Evolutionary conservation across 2,329 filamentous ascomycete genomes (phyloP).

Genomic region (Trichoderma sp.): DNA sequence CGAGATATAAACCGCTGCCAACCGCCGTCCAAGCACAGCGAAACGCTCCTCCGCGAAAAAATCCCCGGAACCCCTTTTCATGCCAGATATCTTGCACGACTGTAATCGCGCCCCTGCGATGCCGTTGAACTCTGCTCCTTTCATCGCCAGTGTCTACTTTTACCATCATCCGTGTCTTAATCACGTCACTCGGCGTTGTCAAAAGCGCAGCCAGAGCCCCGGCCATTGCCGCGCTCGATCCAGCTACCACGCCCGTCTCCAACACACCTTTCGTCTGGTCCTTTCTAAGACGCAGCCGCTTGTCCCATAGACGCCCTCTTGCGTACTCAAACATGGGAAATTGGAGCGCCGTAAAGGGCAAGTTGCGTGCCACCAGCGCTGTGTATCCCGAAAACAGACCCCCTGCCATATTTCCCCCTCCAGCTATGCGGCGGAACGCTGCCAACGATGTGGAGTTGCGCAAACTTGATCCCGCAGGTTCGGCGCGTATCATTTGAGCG

Average conservation of each 20-base stretch:
- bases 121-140: conserved; percentile 30
- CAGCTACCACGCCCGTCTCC: conserved; percentile 72
- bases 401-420: conserved; percentile 54
- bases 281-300: conserved; percentile 34
- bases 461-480: conserved; percentile 23
- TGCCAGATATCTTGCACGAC: conserved; percentile 66
- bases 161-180: conserved; percentile 90
- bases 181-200: conserved; percentile 87
- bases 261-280: conserved; percentile 45
- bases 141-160: conserved; percentile 47
- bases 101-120: conserved; percentile 37
- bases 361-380: conserved; percentile 76
- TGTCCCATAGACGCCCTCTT: conserved; percentile 54
- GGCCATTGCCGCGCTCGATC: conserved; percentile 70
- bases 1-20: conserved; percentile 81
- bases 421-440: conserved; percentile 52
- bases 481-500: conserved; percentile 71
- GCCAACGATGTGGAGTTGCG: conserved; percentile 47
- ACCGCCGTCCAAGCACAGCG: conserved; percentile 79
- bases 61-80: conserved; percentile 68
- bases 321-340: conserved; percentile 83
- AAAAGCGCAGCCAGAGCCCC: conserved; percentile 74
- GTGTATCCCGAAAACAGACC: conserved; percentile 69
- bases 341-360: conserved; percentile 85
- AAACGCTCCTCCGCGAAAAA: conserved; percentile 76